Evolutionary conservation across 805 yeast genomes (phyloP).

Genomic region (Priceomyces carsonii): DNA sequence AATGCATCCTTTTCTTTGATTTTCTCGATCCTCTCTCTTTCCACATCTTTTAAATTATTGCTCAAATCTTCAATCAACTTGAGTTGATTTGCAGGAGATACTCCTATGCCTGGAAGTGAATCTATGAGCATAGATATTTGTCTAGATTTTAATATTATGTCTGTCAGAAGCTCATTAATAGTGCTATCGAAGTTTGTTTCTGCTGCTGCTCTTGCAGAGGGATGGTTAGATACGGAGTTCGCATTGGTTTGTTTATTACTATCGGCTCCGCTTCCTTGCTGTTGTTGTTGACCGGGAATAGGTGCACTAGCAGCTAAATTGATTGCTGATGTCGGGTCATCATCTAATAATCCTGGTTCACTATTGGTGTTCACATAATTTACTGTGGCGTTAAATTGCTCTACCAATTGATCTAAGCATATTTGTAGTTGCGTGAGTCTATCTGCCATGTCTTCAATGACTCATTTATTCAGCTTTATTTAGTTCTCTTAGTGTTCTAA

Average conservation of each 20-base stretch:
- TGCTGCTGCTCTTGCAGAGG: slow-evolving; percentile 15
- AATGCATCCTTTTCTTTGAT: slow-evolving; percentile 65
- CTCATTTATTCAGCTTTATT: too few relatives aligned
- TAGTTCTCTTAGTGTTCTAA: too few relatives aligned
- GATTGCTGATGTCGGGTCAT: slow-evolving; percentile 62
- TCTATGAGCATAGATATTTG: slow-evolving; percentile 86
- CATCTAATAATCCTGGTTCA: slow-evolving; percentile 50
- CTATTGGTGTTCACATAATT: slow-evolving; percentile 57
- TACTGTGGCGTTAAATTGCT: slow-evolving; percentile 76
- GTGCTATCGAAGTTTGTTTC: slow-evolving; percentile 41
- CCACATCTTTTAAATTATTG: slow-evolving; percentile 59
- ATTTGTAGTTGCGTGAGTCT: slow-evolving; percentile 87
- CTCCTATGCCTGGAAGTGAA: slow-evolving; percentile 91
- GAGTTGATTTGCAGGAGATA: slow-evolving; percentile 73
- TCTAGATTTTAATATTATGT: slow-evolving; percentile 79
- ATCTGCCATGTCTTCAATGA: slow-evolving; percentile 60
- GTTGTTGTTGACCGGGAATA: slow-evolving; percentile 34
- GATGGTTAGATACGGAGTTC: slow-evolving; percentile 16
- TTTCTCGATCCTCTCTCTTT: slow-evolving; percentile 55
- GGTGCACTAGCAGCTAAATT: slow-evolving; percentile 66
- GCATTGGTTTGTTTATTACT: slow-evolving; percentile 17
- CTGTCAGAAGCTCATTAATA: slow-evolving; percentile 77
- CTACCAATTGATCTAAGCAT: slow-evolving; percentile 80
- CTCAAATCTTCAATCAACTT: slow-evolving; percentile 62
- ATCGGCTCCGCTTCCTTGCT: slow-evolving; percentile 9